Percentiles rank a stretch among this genome's conserved stretches.
These are phyloP conservation scores for Dryas octopetala DNA, from an alignment of 306 rosid species.

Conservation along the genomic window DNA sequence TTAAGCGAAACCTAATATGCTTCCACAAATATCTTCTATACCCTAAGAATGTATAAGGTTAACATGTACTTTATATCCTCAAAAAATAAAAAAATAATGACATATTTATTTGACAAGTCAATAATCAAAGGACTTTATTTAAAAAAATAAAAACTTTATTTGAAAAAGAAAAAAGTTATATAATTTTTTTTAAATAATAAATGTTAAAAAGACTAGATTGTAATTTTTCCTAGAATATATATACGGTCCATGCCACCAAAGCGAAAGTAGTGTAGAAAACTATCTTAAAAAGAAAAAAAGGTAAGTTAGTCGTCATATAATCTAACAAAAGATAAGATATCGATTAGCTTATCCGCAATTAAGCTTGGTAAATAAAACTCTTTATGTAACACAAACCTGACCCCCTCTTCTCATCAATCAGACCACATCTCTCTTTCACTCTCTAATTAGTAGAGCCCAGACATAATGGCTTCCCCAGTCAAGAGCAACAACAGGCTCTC, in stretches of 20 bases:
- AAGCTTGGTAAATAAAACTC: conserved; percentile 6
- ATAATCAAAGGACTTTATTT: too few relatives aligned
- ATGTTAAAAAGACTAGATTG: too few relatives aligned
- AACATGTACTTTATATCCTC: too few relatives aligned
- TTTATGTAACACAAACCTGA: conserved; percentile 8
- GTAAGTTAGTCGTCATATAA: background rate
- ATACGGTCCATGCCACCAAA: background rate
- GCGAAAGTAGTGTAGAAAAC: background rate
- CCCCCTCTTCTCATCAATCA: background rate
- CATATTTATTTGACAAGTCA: too few relatives aligned
- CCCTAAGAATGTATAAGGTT: too few relatives aligned
- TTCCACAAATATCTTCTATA: too few relatives aligned
- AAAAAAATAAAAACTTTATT: too few relatives aligned
- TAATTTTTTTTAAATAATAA: too few relatives aligned
- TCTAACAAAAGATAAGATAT: background rate
- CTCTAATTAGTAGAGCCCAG: background rate
- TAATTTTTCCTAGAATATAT: too few relatives aligned
- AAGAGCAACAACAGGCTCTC: conserved; percentile 45
- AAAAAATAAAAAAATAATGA: too few relatives aligned
- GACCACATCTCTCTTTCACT: conserved; percentile 2
- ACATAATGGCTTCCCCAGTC: conserved; percentile 46
- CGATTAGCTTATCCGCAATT: background rate
- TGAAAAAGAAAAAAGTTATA: too few relatives aligned
- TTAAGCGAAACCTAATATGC: too few relatives aligned
- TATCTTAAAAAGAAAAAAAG: background rate